phyloP scores from a whole-genome alignment of 768 basidiomycete genomes.

The Tephrocybe sp. region DNA sequence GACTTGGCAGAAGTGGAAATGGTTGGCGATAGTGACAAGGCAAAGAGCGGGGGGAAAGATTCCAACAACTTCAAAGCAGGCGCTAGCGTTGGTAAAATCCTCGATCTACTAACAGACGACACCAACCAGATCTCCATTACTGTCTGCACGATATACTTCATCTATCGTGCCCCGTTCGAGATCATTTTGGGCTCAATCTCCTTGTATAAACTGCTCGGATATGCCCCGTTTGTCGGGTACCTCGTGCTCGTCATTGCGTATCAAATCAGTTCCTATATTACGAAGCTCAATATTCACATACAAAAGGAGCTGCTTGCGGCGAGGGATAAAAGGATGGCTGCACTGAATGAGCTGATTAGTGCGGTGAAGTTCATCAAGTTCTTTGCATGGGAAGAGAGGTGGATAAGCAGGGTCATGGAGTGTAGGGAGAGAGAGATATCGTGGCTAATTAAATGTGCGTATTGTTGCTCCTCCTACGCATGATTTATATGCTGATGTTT shows the following conservation, averaged over 20 bases:
- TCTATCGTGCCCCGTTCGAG: constrained; percentile 79
- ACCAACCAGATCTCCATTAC: constrained; percentile 55
- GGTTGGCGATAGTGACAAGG: constrained; percentile 49
- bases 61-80: constrained; percentile 58
- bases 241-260: constrained; percentile 60
- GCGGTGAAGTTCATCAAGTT: constrained; percentile 81
- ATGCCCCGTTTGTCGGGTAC: constrained; percentile 76
- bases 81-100: constrained; percentile 87
- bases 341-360: constrained; percentile 74
- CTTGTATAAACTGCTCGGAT: constrained; percentile 70
- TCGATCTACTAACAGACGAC: constrained; percentile 85
- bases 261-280: constrained; percentile 69
- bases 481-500: background rate
- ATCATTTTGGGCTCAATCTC: constrained; percentile 69
- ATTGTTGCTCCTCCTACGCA: background rate
- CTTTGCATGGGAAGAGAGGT: constrained; percentile 78
- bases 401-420: constrained; percentile 65
- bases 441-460: constrained; percentile 71
- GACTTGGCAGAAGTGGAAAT: constrained; percentile 79
- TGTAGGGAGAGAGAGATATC: constrained; percentile 68
- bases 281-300: constrained; percentile 56
- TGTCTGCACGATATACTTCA: constrained; percentile 54
- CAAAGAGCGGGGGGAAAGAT: constrained; percentile 23
- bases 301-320: constrained; percentile 59
- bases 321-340: constrained; percentile 73